phyloP scores from a whole-genome alignment of 495 filamentous ascomycete genomes.

The Tuber microsphaerosporum region DNA sequence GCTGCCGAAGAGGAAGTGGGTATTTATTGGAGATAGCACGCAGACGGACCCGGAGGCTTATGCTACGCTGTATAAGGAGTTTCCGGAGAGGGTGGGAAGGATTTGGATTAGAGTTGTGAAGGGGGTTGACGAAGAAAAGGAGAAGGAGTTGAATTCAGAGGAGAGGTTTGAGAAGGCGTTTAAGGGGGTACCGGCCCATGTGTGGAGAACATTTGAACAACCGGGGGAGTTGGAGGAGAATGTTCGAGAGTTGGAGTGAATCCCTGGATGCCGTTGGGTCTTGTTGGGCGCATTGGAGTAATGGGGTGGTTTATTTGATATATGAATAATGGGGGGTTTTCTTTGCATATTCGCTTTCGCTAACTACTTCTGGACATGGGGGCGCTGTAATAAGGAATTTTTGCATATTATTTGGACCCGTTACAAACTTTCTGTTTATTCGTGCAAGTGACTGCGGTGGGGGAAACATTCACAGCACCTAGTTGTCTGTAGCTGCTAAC shows the following conservation, averaged over 20 bases:
- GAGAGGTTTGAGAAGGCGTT: conserved; percentile 79
- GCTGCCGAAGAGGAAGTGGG: conserved; percentile 70
- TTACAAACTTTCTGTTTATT: not conserved
- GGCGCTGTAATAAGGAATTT: not conserved
- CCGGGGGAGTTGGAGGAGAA: conserved; percentile 56
- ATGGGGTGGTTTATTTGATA: not conserved
- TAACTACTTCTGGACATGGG: not conserved
- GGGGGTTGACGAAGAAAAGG: conserved; percentile 64
- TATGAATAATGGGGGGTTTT: not conserved
- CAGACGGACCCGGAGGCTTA: conserved; percentile 90
- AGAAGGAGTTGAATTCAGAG: conserved; percentile 61
- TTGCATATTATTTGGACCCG: not conserved
- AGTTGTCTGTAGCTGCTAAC: not conserved
- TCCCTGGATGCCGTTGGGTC: not conserved
- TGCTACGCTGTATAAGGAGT: conserved; percentile 59
- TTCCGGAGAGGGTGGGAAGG: conserved; percentile 65
- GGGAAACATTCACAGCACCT: not conserved
- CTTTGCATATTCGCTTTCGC: not conserved
- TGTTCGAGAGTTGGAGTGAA: conserved; percentile 44
- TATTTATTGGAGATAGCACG: conserved; percentile 83
- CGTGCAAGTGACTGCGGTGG: not conserved
- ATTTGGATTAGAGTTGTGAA: conserved; percentile 79
- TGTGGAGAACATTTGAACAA: conserved; percentile 76
- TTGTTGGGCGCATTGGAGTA: not conserved
- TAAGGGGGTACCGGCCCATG: conserved; percentile 57